Percentiles rank a stretch among this genome's conserved stretches.
Conservation (phyloP, 352 stramenopile species). For the Nothophytophthora sp. region DNA sequence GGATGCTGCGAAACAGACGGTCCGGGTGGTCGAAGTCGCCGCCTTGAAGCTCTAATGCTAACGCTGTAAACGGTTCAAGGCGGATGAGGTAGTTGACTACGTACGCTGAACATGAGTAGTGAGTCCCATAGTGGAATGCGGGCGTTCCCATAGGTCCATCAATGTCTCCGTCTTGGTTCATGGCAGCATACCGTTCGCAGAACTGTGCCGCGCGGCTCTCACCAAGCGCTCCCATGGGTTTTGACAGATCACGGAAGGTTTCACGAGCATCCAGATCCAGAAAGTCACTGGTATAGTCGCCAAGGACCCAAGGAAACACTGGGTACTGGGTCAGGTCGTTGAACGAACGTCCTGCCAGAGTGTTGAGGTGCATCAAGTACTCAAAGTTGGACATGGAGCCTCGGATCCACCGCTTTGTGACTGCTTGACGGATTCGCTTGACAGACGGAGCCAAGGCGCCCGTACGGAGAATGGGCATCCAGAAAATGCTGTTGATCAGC, state of each 20-base stretch:
- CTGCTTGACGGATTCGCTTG: conserved; percentile 66
- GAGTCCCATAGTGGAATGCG: conserved; percentile 97
- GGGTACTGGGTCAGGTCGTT: conserved; percentile 99
- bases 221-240: conserved; percentile 94
- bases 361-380: conserved; percentile 97
- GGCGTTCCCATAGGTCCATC: conserved; percentile 63
- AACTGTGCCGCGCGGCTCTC: conserved; percentile 85
- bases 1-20: conserved; percentile 95
- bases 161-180: conserved; percentile 45
- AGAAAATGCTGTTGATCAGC: conserved; percentile 82
- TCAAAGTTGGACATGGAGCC: conserved; percentile 91
- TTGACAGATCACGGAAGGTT: conserved; percentile 93
- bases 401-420: conserved; percentile 75
- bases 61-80: conserved; percentile 85
- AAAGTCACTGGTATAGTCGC: conserved; percentile 86
- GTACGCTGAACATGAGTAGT: conserved; percentile 97
- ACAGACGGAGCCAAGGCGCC: conserved; percentile 60
- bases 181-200: conserved; percentile 75
- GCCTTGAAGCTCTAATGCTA: conserved; percentile 68
- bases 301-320: conserved; percentile 95
- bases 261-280: conserved; percentile 81
- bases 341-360: conserved; percentile 94
- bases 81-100: conserved; percentile 97
- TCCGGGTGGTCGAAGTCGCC: conserved; percentile 95
- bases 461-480: conserved; percentile 65